These are phyloP conservation scores for Lodderomyces orthopsilosis DNA, from an alignment of 1,139 yeast species.

Conservation along the genomic window DNA sequence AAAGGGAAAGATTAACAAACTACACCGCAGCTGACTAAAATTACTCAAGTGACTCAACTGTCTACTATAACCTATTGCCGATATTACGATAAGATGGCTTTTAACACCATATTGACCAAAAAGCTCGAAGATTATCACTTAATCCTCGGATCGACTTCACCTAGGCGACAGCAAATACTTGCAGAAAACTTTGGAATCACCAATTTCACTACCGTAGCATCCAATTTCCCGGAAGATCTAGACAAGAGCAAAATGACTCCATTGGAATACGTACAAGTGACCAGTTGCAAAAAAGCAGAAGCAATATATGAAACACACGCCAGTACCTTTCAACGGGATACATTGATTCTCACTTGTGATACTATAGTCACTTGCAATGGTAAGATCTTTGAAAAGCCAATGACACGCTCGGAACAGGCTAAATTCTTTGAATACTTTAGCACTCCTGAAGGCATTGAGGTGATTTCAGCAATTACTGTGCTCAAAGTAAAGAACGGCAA, in stretches of 20 bases:
- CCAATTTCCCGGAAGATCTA: constrained; percentile 72
- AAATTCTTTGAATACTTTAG: constrained; percentile 50
- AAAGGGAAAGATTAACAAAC: not conserved
- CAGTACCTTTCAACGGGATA: constrained; percentile 11
- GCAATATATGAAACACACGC: constrained; percentile 46
- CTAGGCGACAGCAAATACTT: constrained; percentile 71
- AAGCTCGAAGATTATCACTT: constrained; percentile 32
- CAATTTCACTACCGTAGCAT: constrained; percentile 43
- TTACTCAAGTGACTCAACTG: too few species aligned
- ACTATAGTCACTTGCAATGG: constrained; percentile 70
- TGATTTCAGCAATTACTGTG: constrained; percentile 66
- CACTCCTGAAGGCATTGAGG: constrained; percentile 47
- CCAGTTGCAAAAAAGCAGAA: constrained; percentile 59
- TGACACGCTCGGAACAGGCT: constrained; percentile 34
- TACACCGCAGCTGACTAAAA: not conserved
- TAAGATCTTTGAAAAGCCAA: constrained; percentile 75
- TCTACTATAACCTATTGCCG: not conserved
- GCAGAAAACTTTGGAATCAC: constrained; percentile 55
- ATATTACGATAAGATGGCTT: not conserved
- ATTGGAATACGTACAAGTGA: constrained; percentile 63
- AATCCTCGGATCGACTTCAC: constrained; percentile 81
- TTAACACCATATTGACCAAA: constrained; percentile 25
- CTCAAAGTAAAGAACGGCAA: constrained; percentile 34
- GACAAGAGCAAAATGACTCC: constrained; percentile 51
- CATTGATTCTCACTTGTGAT: constrained; percentile 67